Evolutionary conservation across 192 early-diverging fungal species (phyloP).

Genomic region (Allomyces javanicus): DNA sequence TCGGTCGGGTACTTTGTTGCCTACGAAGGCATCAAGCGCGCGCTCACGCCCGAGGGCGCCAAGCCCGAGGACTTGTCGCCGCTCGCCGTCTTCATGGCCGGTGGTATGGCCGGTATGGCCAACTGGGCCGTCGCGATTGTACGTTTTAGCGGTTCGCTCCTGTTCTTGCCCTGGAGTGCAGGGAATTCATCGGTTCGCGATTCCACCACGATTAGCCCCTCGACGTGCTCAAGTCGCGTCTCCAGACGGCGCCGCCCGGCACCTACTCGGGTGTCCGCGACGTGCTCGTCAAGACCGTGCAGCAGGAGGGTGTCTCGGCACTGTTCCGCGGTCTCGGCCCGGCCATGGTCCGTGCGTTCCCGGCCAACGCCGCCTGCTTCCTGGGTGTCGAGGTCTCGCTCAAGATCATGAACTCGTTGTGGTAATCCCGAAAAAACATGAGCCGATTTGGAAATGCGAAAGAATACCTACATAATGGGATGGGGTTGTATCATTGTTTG

Average conservation of each 20-base stretch:
- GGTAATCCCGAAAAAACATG: slow-evolving; percentile 7
- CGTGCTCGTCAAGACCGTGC: slow-evolving; percentile 50
- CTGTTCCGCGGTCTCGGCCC: slow-evolving; percentile 81
- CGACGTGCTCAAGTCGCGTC: slow-evolving; percentile 77
- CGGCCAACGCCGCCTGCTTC: slow-evolving; percentile 61
- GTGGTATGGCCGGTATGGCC: slow-evolving; percentile 94
- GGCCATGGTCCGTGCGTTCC: slow-evolving; percentile 73
- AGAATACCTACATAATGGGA: too few species aligned
- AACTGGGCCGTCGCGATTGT: slow-evolving; percentile 90
- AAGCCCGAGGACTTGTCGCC: slow-evolving; percentile 56
- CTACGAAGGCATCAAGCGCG: slow-evolving; percentile 70
- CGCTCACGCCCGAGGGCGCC: slow-evolving; percentile 38
- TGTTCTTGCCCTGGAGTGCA: neutral
- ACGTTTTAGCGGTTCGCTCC: neutral
- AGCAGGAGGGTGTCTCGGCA: slow-evolving; percentile 51
- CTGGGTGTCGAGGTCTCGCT: slow-evolving; percentile 35
- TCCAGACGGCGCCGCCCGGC: slow-evolving; percentile 71
- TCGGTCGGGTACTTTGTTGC: slow-evolving; percentile 90
- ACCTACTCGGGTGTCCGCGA: slow-evolving; percentile 54
- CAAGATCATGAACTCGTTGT: slow-evolving; percentile 25
- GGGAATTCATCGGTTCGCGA: too few species aligned
- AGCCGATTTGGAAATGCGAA: too few species aligned
- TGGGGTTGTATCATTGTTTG: too few species aligned
- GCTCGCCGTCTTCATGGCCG: slow-evolving; percentile 73
- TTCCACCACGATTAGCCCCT: slow-evolving; percentile 26